Evolutionary conservation across 2,329 filamentous ascomycete species (phyloP), one percentile per base, ranked within the genome.

Genomic region (Colletotrichum musae): DNA sequence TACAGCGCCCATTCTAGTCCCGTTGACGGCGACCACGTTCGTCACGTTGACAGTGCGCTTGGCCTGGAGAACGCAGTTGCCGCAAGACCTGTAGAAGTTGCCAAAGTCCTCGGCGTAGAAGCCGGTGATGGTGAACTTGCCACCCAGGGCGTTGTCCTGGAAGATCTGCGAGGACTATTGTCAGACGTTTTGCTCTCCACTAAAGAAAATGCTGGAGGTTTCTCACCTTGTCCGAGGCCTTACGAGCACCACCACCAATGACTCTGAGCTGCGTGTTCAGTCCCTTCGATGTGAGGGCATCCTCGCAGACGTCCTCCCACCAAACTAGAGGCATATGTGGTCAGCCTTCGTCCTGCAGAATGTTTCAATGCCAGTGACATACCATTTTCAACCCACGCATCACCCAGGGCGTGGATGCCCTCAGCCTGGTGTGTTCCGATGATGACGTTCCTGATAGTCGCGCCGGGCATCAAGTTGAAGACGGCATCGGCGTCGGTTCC

Each of bases 401-500:
- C 74, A 1, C 74, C 74, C 4, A 75, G 48, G 10, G 76, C 75
- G 50, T 76, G 75, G 9, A 77, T 75, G 3, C 75, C 75, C 56
- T 77, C 74, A 3, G 75, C 73, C 18, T 81, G 78, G 67, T 81
- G 68, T 26, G 73, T 73, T 32, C 79, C 80, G 12, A 81, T 81
- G n/a, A 81, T 81, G 2, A 80, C 79, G 62, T 81, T 81, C 41
- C 73, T 72, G 45, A 81, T 75, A 0, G 78, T 80, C 0, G 79
- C 74, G 3, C 79, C 79, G 0, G 78, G 70, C n/a, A 77, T 63
- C 41, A 81, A 68, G 56, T 79, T 75, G 61, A 81, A 81, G 26
- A 81, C 79, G 3, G 80, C 73, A 57, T 83, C 82, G 1, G 76
- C 76, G 28, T 77, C 76, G 3, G 76, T 77, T 16, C 47, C 83